Evolutionary conservation across 345 rosid species (phyloP), one percentile per base, ranked within the genome.

Genomic region (Tarenaya hassleriana): DNA sequence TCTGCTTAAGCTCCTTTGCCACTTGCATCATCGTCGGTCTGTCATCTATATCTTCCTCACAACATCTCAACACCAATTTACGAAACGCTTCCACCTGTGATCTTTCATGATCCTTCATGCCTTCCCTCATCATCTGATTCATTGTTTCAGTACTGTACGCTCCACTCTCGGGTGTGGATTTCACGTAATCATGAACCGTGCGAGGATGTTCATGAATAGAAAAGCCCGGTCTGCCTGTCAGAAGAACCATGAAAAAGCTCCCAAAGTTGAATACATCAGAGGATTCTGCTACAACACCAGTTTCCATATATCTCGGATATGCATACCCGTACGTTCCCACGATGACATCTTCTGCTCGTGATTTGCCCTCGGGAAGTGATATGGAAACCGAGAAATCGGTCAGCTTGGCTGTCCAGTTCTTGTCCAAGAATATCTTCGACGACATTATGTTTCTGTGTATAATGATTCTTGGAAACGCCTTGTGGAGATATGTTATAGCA

Each of bases 401-500:
- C 0, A 58, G 43, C 64, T 51, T 65, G 10, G 69, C 53, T 18
- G 15, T 18, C n/a, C 63, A 62, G 27, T 58, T 52, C 11, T 4
- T 53, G 19, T 65, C 54, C 14, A 58, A 44, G 55, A 37, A 58
- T 8, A 58, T 15, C 31, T 56, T 65, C 48, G 44, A 57, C 21
- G 14, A 41, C 19, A 50, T 62, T 3, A 58, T 41, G 57, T 15
- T 58, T 0, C 46, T 50, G 20, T 58, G 69, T 7, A 65, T 14
- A 18, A 65, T 56, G 43, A 13, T 50, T 8, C 19, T 57, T 29
- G 64, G 31, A 13, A 57, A 65, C 1, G 41, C 29, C 0, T 55
- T 57, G 53, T 64, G 64, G 50, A 64, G 64, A 27, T 64, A 64
- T 44, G 48, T 44, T 56, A 64, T 50, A 17, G 63, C 64, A 10